phyloP scores from a whole-genome alignment of 2,329 filamentous ascomycete genomes.

The Sporothrix dimorphospora region DNA sequence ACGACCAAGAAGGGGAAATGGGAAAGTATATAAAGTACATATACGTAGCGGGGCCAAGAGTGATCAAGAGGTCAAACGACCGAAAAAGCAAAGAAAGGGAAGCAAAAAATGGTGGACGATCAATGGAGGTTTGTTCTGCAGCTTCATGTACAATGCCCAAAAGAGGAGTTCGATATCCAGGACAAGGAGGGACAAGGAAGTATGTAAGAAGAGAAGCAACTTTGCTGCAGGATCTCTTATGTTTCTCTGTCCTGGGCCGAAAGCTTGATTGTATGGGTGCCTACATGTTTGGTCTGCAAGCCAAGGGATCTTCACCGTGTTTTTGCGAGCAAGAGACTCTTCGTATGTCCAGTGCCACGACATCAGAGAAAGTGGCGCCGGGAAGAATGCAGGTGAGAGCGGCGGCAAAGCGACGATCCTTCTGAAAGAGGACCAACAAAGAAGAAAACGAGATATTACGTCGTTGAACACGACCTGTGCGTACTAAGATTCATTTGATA shows the following conservation, averaged over 20 bases:
- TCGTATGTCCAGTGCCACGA: conserved; percentile 20
- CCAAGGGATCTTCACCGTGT: conserved; percentile 21
- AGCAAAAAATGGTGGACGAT: background rate
- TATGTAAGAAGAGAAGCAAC: background rate
- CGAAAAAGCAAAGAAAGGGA: background rate
- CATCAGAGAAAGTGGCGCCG: conserved; percentile 8
- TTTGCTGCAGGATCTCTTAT: conserved; percentile 4
- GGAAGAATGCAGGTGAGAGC: conserved; percentile 4
- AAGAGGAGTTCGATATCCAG: background rate
- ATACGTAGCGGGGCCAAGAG: background rate
- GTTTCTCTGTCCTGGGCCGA: background rate
- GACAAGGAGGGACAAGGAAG: background rate
- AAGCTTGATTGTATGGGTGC: conserved; percentile 2
- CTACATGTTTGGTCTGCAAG: conserved; percentile 5
- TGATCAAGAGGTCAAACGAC: background rate
- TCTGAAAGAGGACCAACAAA: background rate
- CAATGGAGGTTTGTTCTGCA: conserved; percentile 1
- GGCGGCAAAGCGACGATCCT: background rate
- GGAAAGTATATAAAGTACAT: background rate
- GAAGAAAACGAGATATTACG: background rate
- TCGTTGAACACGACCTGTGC: background rate
- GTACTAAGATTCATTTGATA: background rate
- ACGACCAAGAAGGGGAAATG: background rate
- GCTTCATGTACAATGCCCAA: background rate
- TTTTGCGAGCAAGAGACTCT: background rate